Evolutionary conservation across 305 asterid species (phyloP).

Genomic region (Coffea humblotiana): DNA sequence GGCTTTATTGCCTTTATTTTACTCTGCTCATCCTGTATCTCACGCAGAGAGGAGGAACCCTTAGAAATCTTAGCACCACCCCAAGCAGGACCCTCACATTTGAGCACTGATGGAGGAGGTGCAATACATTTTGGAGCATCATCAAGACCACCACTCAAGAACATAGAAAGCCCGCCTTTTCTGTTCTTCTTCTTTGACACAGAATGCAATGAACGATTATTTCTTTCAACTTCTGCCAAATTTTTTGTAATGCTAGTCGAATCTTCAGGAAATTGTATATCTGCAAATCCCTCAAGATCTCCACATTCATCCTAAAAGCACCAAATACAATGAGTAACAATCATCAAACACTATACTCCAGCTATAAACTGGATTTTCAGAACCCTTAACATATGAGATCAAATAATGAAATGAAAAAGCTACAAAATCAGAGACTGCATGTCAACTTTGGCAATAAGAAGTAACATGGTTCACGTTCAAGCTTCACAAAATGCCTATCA

Average conservation of each 20-base stretch:
- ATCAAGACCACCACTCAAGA: slow-evolving; percentile 93
- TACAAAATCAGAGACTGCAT: background rate
- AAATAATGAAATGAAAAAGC: background rate
- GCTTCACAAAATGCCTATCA: background rate
- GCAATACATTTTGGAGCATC: slow-evolving; percentile 53
- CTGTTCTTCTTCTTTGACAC: slow-evolving; percentile 76
- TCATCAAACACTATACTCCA: background rate
- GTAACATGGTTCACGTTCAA: background rate
- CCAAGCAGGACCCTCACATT: slow-evolving; percentile 94
- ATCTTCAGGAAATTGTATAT: slow-evolving; percentile 31
- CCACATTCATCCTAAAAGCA: slow-evolving; percentile 51
- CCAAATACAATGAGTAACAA: slow-evolving; percentile 9
- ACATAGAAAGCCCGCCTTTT: slow-evolving; percentile 95
- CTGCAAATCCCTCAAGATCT: slow-evolving; percentile 31
- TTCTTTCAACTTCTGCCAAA: slow-evolving; percentile 26
- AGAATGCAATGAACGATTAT: slow-evolving; percentile 36
- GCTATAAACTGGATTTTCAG: background rate
- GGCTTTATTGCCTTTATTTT: slow-evolving; percentile 45
- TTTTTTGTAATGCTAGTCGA: slow-evolving; percentile 35
- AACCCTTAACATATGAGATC: background rate
- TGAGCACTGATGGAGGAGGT: slow-evolving; percentile 52
- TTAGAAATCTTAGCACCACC: slow-evolving; percentile 72
- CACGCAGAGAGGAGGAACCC: slow-evolving; percentile 71
- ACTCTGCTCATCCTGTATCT: slow-evolving; percentile 89
- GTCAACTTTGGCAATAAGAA: background rate